These are phyloP conservation scores for Aureobasidium sp. DNA, from an alignment of 2,329 filamentous ascomycete species.

Conservation along the genomic window DNA sequence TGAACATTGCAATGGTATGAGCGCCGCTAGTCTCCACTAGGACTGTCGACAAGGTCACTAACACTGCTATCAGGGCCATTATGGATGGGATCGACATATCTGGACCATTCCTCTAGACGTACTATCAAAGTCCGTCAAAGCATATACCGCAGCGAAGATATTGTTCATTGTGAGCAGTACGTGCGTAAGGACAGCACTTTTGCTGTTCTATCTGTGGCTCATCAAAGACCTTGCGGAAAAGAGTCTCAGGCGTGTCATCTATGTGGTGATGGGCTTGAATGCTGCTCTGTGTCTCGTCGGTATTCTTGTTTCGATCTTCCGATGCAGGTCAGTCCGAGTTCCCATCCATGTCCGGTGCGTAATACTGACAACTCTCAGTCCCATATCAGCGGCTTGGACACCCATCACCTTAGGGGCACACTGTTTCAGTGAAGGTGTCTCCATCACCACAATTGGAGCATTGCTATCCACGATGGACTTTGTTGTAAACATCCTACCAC, in stretches of 20 bases:
- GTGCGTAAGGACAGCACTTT: constrained; percentile 38
- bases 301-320: constrained; percentile 31
- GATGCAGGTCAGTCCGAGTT: constrained; percentile 29
- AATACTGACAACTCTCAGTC: constrained; percentile 21
- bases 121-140: constrained; percentile 28
- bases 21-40: not conserved
- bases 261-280: constrained; percentile 33
- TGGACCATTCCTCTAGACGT: constrained; percentile 32
- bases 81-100: constrained; percentile 39
- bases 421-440: constrained; percentile 36
- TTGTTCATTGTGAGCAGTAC: constrained; percentile 37
- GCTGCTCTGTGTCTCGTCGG: constrained; percentile 33
- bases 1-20: constrained; percentile 34
- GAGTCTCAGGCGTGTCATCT: constrained; percentile 35
- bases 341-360: not conserved
- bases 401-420: constrained; percentile 25
- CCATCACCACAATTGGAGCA: constrained; percentile 34
- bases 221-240: constrained; percentile 33
- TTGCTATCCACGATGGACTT: constrained; percentile 39
- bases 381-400: constrained; percentile 36
- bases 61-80: constrained; percentile 18
- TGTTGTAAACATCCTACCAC: constrained; percentile 35
- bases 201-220: constrained; percentile 41
- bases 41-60: not conserved
- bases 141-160: constrained; percentile 37